A percentile compares a stretch with the other conserved stretches of the same genome.
phyloP scores from a whole-genome alignment of 495 filamentous ascomycete genomes.

The Penicillium goetzii region DNA sequence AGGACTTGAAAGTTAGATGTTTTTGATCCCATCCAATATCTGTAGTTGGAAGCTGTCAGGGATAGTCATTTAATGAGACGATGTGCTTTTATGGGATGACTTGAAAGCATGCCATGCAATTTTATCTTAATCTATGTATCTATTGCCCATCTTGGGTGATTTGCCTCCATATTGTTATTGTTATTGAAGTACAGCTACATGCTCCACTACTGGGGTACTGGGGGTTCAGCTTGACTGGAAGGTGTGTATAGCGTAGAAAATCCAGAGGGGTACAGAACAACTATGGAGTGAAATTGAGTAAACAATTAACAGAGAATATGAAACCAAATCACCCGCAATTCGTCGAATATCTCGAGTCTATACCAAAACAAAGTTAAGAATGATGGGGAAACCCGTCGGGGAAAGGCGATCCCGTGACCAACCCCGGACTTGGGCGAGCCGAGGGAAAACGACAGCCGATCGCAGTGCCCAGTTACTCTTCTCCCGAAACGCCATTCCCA shows the following conservation, averaged over 20 bases:
- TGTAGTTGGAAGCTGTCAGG: neutral
- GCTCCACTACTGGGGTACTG: neutral
- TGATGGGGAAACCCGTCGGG: slow-evolving; percentile 5
- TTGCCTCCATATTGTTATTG: neutral
- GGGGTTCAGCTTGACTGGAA: no score
- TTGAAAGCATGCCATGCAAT: neutral
- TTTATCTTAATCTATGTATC: neutral
- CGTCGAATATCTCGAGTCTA: neutral
- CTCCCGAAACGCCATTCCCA: slow-evolving; percentile 16
- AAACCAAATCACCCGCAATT: no score
- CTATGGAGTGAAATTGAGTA: no score
- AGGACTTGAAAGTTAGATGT: neutral
- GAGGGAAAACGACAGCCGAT: slow-evolving; percentile 41
- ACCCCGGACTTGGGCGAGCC: slow-evolving; percentile 40
- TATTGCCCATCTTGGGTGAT: neutral
- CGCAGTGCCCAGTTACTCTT: slow-evolving; percentile 20
- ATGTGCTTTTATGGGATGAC: neutral
- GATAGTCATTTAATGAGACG: neutral
- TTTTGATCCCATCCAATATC: neutral
- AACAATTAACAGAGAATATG: no score
- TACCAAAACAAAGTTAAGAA: neutral
- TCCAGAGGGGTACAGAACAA: no score
- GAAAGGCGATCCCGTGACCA: slow-evolving; percentile 33
- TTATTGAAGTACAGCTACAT: neutral
- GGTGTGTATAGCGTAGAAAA: no score